Evolutionary conservation across 1,284 basidiomycete genomes (phyloP), one percentile per base, ranked within the genome.

Genomic region (Kwoniella shivajii): DNA sequence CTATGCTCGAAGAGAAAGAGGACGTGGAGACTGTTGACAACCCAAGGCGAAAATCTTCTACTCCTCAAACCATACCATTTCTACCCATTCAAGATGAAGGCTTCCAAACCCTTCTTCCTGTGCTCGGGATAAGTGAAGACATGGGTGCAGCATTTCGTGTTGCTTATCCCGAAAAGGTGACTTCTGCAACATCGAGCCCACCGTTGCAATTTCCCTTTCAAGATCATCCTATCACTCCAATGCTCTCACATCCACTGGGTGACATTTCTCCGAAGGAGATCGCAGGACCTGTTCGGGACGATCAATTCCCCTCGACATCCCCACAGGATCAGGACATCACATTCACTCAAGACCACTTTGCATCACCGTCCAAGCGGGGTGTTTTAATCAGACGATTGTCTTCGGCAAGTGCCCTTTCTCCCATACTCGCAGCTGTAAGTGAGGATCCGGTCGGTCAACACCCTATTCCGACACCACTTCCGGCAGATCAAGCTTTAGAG

Each of bases 401-500:
- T 22, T 50, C 57, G 7, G 39, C 52, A 10, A 50, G n/a, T 16
- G 29, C 49, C 16, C 46, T 59, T 20, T 52, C 53, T 9, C 27
- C 48, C 7, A 39, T 54, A 9, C 54, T 57, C 31, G 59, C 50
- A 9, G 50, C 50, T 6, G 30, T 50, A 13, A 48, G 31, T 14
- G 31, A 45, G 18, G 22, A 22, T 26, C 49, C 39, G 22, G 20
- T 30, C 29, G 46, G 38, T 18, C 49, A 11, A 14, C 37, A 9
- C 39, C 52, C 34, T 10, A 29, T n/a, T 45, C 44, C 53, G 22
- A 49, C 54, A 7, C 50, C 50, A 13, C 46, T 62, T 26, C 59
- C 65, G 2, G 54, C 55, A 9, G 71, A 73, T 59, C 66, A 71
- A 0, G 69, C 63, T 0, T 62, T 78, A 11, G 59, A 69, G 16